These are phyloP conservation scores for Termitomyces sp. DNA, from an alignment of 768 basidiomycete species.

Conservation along the genomic window DNA sequence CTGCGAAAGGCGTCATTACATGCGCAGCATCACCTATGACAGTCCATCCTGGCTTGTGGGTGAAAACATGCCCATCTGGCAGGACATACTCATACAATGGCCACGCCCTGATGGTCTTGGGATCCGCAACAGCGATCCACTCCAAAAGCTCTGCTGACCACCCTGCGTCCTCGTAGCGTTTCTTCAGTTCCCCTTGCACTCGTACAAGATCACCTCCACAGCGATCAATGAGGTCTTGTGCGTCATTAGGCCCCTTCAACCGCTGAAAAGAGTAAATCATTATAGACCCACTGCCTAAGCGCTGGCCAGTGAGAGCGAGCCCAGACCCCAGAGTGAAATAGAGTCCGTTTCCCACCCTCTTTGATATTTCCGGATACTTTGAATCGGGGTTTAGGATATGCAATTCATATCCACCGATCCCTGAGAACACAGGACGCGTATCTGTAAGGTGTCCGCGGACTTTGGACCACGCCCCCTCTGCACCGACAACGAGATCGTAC, in stretches of 20 bases:
- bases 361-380: constrained; percentile 18
- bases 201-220: constrained; percentile 3
- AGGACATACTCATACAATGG: constrained; percentile 11
- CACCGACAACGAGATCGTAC: constrained; percentile 23
- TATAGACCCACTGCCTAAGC: constrained; percentile 7
- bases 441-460: constrained; percentile 28
- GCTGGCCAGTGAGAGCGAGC: constrained; percentile 7
- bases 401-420: constrained; percentile 18
- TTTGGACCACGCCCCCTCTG: constrained; percentile 35
- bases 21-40: constrained; percentile 23
- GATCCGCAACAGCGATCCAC: constrained; percentile 8
- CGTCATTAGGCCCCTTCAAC: neutral
- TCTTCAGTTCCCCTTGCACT: neutral
- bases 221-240: constrained; percentile 1
- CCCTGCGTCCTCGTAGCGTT: constrained; percentile 5
- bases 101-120: constrained; percentile 8
- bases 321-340: constrained; percentile 15
- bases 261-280: constrained; percentile 8
- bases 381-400: constrained; percentile 10
- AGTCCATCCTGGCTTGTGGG: constrained; percentile 13
- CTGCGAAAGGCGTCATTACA: constrained; percentile 22
- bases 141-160: constrained; percentile 4
- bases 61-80: constrained; percentile 11
- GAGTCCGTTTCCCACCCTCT: constrained; percentile 24
- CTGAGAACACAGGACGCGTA: constrained; percentile 28